Evolutionary conservation across 2,329 filamentous ascomycete genomes (phyloP).

Genomic region (Cladosporium oxysporum): DNA sequence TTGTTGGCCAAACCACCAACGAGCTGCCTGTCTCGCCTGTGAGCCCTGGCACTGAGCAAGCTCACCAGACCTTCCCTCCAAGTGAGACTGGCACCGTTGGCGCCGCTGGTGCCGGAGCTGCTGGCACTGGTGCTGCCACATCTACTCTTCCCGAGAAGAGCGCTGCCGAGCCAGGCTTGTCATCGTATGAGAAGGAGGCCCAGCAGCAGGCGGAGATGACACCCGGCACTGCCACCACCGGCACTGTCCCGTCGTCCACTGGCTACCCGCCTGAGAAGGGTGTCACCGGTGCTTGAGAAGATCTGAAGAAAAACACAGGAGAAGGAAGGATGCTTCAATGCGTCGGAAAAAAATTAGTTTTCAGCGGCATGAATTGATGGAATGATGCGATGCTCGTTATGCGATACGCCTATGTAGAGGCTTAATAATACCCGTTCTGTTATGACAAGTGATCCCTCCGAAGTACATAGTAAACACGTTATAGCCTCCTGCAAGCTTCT

Average conservation of each 20-base stretch:
- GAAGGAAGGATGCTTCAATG: not conserved
- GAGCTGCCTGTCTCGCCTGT: slow-evolving; percentile 43
- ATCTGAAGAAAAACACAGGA: not conserved
- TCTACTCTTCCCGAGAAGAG: slow-evolving; percentile 3
- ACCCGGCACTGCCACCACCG: not conserved
- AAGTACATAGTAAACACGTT: too few species aligned
- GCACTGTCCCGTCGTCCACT: not conserved
- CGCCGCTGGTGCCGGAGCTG: slow-evolving; percentile 1
- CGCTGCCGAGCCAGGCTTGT: slow-evolving; percentile 8
- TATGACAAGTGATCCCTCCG: not conserved
- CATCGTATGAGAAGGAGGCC: slow-evolving; percentile 9
- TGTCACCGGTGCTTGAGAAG: slow-evolving; percentile 1
- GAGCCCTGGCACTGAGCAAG: slow-evolving; percentile 22
- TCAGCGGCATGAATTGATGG: not conserved
- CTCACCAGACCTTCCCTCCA: slow-evolving; percentile 2
- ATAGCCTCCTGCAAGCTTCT: not conserved
- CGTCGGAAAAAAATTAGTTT: not conserved
- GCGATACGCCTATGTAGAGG: not conserved
- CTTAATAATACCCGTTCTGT: not conserved
- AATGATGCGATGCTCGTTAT: slow-evolving; percentile 1
- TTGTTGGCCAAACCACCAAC: slow-evolving; percentile 54
- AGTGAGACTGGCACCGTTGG: slow-evolving; percentile 18
- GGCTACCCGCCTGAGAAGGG: slow-evolving; percentile 12
- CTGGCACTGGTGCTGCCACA: slow-evolving; percentile 1
- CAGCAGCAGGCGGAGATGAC: not conserved